Conservation (phyloP, 768 basidiomycete genomes). For the Mycena galopus region DNA sequence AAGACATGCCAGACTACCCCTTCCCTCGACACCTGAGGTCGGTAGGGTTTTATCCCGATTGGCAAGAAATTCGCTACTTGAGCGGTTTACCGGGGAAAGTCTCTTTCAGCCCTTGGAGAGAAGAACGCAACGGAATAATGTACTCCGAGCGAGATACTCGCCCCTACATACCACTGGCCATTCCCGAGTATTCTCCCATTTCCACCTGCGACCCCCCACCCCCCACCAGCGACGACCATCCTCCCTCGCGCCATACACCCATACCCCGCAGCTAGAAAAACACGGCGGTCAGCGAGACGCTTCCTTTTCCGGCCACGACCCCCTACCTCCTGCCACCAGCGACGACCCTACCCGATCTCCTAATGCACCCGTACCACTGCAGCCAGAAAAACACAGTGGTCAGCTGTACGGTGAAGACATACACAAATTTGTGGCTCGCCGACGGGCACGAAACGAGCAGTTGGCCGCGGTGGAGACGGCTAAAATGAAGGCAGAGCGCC, state of each 20-base stretch:
- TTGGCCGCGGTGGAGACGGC: not conserved
- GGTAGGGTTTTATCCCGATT: not conserved
- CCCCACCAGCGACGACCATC: not conserved
- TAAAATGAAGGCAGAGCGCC: not conserved
- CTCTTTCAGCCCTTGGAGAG: conserved; percentile 10
- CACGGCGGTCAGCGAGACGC: conserved; percentile 17
- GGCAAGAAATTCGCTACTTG: not conserved
- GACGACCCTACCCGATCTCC: not conserved
- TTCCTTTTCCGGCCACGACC: not conserved
- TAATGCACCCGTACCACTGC: not conserved
- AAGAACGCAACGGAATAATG: not conserved
- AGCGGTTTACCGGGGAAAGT: not conserved
- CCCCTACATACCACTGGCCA: too few relatives aligned
- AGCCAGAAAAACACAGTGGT: conserved; percentile 16
- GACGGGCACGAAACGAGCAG: not conserved
- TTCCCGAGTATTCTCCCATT: too few relatives aligned
- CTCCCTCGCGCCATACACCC: too few relatives aligned
- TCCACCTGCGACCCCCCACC: not conserved
- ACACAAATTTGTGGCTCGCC: conserved; percentile 1
- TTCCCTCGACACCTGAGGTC: not conserved
- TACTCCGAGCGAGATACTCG: not conserved
- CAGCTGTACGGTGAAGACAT: conserved; percentile 4
- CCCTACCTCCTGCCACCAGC: not conserved
- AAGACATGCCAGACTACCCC: not conserved
- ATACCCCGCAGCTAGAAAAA: conserved; percentile 14